Evolutionary conservation across 1,284 basidiomycete genomes (phyloP).

Genomic region (Thelephora terrestris): DNA sequence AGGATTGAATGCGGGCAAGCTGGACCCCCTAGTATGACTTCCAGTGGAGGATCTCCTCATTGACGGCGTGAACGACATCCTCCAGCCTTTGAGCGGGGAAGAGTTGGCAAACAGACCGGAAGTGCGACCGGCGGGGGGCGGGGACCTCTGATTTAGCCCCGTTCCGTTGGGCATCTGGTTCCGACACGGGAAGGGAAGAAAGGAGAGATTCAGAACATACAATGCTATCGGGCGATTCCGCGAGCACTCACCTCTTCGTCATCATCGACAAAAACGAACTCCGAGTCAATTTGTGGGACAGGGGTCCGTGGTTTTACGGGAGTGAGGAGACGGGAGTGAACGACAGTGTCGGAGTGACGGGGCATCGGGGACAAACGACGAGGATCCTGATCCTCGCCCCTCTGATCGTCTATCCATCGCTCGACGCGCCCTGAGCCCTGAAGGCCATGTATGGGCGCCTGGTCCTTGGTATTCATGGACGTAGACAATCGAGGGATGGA

Average conservation of each 20-base stretch:
- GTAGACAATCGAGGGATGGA: constrained; percentile 9
- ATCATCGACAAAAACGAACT: constrained; percentile 17
- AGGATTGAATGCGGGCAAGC: constrained; percentile 13
- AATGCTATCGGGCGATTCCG: background rate
- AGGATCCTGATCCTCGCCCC: constrained; percentile 14
- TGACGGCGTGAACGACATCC: too few species aligned
- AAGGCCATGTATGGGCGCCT: constrained; percentile 16
- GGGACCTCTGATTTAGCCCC: too few species aligned
- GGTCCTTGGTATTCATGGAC: constrained; percentile 11
- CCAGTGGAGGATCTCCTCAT: too few species aligned
- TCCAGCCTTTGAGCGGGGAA: too few species aligned
- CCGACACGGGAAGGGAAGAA: too few species aligned
- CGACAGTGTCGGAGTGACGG: constrained; percentile 3
- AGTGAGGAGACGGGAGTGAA: constrained; percentile 15
- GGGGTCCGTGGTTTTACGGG: constrained; percentile 27
- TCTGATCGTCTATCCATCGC: constrained; percentile 61
- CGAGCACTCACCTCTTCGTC: background rate
- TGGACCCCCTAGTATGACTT: constrained; percentile 13
- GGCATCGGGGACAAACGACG: background rate
- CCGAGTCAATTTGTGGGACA: constrained; percentile 46
- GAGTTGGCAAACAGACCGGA: too few species aligned
- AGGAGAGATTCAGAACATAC: too few species aligned
- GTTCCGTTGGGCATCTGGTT: too few species aligned
- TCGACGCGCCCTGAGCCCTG: constrained; percentile 52
- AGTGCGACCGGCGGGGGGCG: too few species aligned